Evolutionary conservation across 768 basidiomycete species (phyloP).

Genomic region (Holtermanniella nyarrowii): DNA sequence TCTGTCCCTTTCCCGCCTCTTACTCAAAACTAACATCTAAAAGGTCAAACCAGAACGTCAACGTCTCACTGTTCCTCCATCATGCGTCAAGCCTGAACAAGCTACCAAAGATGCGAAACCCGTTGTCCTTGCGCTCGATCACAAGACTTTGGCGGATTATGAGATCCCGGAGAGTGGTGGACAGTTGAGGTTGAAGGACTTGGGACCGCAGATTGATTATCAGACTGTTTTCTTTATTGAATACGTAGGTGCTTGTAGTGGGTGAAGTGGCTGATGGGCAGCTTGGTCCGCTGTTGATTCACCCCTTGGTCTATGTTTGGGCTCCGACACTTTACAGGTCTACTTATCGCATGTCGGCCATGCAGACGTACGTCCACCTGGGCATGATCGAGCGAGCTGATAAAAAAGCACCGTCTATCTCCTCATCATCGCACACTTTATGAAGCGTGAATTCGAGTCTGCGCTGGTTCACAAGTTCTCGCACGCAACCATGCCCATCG

Average conservation of each 20-base stretch:
- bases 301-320: conserved; percentile 73
- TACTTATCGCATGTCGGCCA: conserved; percentile 14
- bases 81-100: not conserved
- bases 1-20: conserved; percentile 20
- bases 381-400: conserved; percentile 5
- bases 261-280: conserved; percentile 32
- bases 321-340: conserved; percentile 63
- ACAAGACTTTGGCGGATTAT: conserved; percentile 51
- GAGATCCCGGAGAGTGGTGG: conserved; percentile 50
- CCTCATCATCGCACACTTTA: conserved; percentile 74
- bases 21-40: not conserved
- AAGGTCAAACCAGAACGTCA: conserved; percentile 68
- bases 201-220: conserved; percentile 85
- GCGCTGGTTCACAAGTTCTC: conserved; percentile 92
- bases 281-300: conserved; percentile 80
- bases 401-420: conserved; percentile 38
- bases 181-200: conserved; percentile 72
- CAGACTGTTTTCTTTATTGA: conserved; percentile 79
- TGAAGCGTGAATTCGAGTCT: conserved; percentile 87
- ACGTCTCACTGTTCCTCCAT: conserved; percentile 48
- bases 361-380: conserved; percentile 32
- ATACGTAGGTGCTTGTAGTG: conserved; percentile 58
- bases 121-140: conserved; percentile 53
- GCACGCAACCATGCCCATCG: conserved; percentile 80
- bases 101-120: conserved; percentile 50